phyloP scores from a whole-genome alignment of 345 rosid species.

The Euphorbia peplus region DNA sequence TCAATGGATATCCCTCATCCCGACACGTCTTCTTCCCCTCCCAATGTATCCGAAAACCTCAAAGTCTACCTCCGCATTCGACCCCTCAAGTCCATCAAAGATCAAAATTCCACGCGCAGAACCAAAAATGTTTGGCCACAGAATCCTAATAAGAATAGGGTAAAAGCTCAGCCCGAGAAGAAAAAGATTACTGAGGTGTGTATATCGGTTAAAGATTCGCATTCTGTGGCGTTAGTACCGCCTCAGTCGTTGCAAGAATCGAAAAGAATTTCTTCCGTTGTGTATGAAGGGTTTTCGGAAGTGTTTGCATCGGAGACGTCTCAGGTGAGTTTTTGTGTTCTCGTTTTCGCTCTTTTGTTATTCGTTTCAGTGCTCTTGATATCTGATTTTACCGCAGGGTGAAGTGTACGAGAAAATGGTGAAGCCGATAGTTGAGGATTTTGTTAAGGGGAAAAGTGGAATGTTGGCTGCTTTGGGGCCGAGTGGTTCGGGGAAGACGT shows the following conservation, averaged over 20 bases:
- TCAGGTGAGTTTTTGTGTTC: constrained; percentile 39
- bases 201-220: constrained; percentile 42
- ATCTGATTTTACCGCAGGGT: constrained; percentile 29
- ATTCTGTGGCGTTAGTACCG: constrained; percentile 61
- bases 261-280: constrained; percentile 68
- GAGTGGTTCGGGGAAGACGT: constrained; percentile 93
- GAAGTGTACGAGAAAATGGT: constrained; percentile 73
- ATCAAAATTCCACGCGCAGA: constrained; percentile 25
- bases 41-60: constrained; percentile 37
- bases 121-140: constrained; percentile 64
- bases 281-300: constrained; percentile 75
- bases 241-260: constrained; percentile 56
- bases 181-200: constrained; percentile 41
- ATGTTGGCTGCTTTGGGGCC: constrained; percentile 91
- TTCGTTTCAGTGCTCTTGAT: background rate
- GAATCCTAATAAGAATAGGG: constrained; percentile 43
- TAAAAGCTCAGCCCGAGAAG: constrained; percentile 29
- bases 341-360: background rate
- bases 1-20: constrained; percentile 28
- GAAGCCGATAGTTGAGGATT: constrained; percentile 71
- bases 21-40: background rate
- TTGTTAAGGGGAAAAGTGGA: constrained; percentile 65
- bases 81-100: constrained; percentile 31
- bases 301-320: constrained; percentile 65
- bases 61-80: constrained; percentile 67